phyloP scores from a whole-genome alignment of 2,329 filamentous ascomycete species.

The Aspergillus hortae region DNA sequence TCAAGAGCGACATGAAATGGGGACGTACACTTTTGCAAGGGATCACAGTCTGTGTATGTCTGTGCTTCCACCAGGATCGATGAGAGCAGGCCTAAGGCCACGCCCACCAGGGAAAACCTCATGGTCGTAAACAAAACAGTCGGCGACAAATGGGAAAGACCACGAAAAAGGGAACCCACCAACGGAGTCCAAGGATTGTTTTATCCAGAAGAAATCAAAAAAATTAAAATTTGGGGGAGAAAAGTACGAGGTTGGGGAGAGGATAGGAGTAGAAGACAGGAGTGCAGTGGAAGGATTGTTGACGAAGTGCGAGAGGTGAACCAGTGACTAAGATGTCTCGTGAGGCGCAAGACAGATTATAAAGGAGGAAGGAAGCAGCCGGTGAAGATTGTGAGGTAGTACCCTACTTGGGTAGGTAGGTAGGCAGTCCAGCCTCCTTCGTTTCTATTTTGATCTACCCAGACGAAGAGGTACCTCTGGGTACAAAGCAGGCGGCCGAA shows the following conservation, averaged over 20 bases:
- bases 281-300: neutral
- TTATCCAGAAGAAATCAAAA: neutral
- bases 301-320: too few relatives aligned
- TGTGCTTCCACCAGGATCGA: constrained; percentile 34
- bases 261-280: neutral
- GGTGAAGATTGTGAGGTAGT: neutral
- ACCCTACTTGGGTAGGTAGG: neutral
- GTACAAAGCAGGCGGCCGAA: too few relatives aligned
- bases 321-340: too few relatives aligned
- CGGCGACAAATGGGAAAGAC: constrained; percentile 1
- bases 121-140: constrained; percentile 20
- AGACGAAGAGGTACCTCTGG: too few relatives aligned
- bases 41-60: constrained; percentile 45
- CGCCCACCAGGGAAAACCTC: constrained; percentile 25
- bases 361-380: neutral
- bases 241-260: neutral
- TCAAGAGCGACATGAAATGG: neutral
- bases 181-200: neutral
- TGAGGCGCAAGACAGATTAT: neutral
- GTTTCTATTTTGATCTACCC: constrained; percentile 2
- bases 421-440: constrained; percentile 8
- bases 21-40: constrained; percentile 35
- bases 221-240: neutral
- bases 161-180: neutral
- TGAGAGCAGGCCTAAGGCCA: constrained; percentile 26